These are phyloP conservation scores for Microascus cirrosus DNA, from an alignment of 2,329 filamentous ascomycete genomes.

Conservation along the genomic window DNA sequence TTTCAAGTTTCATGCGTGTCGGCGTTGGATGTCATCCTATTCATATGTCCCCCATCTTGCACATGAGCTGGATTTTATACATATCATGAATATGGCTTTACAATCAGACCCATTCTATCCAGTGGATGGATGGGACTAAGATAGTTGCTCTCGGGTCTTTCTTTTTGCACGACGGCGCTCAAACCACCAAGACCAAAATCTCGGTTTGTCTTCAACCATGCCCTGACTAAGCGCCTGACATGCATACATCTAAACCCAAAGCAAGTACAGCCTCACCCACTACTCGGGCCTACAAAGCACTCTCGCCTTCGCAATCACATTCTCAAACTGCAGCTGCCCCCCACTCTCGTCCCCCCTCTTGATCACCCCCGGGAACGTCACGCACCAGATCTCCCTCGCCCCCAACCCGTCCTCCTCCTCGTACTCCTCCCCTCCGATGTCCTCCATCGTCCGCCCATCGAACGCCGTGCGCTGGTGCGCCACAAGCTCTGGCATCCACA, in stretches of 20 bases:
- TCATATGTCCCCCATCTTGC: too few relatives aligned
- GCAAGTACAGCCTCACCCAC: background rate
- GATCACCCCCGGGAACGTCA: constrained; percentile 52
- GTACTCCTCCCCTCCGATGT: constrained; percentile 52
- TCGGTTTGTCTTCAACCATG: background rate
- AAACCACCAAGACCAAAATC: background rate
- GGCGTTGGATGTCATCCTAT: too few relatives aligned
- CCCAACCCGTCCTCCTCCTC: constrained; percentile 45
- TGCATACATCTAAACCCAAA: background rate
- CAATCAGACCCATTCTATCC: too few relatives aligned
- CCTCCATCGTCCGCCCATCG: constrained; percentile 51
- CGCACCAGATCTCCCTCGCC: constrained; percentile 45
- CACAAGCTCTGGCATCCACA: constrained; percentile 41
- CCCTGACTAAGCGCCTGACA: background rate
- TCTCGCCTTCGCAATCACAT: constrained; percentile 55
- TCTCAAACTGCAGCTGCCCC: constrained; percentile 46
- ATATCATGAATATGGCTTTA: too few relatives aligned
- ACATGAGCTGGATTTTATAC: too few relatives aligned
- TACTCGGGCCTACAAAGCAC: constrained; percentile 45
- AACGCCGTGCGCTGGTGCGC: constrained; percentile 45
- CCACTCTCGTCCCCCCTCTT: constrained; percentile 57
- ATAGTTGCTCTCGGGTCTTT: too few relatives aligned
- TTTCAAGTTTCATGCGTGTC: too few relatives aligned
- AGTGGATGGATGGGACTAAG: too few relatives aligned
- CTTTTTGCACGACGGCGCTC: too few relatives aligned